A percentile compares a stretch with the other conserved stretches of the same genome.
Conservation (phyloP, 169 alveolate species). For the Plasmodium reichenowi region DNA sequence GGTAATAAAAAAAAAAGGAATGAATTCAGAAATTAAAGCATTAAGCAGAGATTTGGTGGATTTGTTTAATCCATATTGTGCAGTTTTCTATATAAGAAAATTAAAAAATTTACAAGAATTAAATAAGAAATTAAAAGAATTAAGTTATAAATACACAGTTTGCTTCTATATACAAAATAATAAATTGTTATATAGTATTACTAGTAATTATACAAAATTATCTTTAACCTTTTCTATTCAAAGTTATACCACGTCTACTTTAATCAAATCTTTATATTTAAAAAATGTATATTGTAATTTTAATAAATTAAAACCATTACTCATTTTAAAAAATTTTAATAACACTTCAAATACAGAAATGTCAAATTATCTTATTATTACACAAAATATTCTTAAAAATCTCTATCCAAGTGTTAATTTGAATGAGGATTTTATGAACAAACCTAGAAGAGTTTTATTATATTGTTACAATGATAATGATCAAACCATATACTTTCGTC, state of each 20-base stretch:
- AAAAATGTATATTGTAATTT: constrained; percentile 10
- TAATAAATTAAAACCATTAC: constrained; percentile 69
- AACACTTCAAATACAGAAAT: constrained; percentile 28
- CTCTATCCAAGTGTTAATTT: constrained; percentile 69
- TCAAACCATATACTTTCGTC: constrained; percentile 72
- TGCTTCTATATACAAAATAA: constrained; percentile 27
- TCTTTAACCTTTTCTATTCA: constrained; percentile 54
- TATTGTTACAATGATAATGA: constrained; percentile 50
- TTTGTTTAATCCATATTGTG: constrained; percentile 50
- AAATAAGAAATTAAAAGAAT: constrained; percentile 64
- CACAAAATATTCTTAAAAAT: constrained; percentile 62
- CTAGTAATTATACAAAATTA: constrained; percentile 58
- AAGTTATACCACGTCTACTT: constrained; percentile 29
- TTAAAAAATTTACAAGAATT: constrained; percentile 28
- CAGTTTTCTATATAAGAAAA: constrained; percentile 28
- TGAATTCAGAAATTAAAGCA: constrained; percentile 34
- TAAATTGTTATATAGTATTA: constrained; percentile 43
- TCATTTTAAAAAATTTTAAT: constrained; percentile 74
- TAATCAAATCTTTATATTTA: constrained; percentile 24
- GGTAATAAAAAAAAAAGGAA: constrained; percentile 45
- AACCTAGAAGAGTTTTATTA: constrained; percentile 46
- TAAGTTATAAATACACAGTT: constrained; percentile 53
- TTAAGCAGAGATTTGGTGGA: constrained; percentile 34
- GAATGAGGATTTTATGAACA: constrained; percentile 17
- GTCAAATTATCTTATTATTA: constrained; percentile 61